Evolutionary conservation across 2,329 filamentous ascomycete species (phyloP).

Genomic region (Fusarium sarcochroum): DNA sequence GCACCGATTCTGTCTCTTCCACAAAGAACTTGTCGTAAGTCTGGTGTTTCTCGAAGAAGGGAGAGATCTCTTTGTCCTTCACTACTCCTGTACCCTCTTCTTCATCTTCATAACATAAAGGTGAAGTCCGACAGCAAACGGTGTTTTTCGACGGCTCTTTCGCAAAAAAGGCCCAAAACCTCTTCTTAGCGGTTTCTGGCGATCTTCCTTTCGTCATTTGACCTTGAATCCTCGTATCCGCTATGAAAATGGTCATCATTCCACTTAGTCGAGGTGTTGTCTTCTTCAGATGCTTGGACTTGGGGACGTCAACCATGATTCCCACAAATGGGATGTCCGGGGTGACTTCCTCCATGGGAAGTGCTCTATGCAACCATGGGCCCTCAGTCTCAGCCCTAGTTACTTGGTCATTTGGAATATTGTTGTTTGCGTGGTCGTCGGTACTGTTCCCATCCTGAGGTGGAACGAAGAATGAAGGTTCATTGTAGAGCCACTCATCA

Average conservation of each 20-base stretch:
- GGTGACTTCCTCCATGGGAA: too few species aligned
- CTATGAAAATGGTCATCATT: neutral
- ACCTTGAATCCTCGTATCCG: rapidly evolving
- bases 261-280: rapidly evolving
- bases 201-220: neutral
- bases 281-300: neutral
- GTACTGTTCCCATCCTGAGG: too few species aligned
- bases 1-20: neutral
- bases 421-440: too few species aligned
- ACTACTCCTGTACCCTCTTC: too few species aligned
- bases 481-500: constrained; percentile 10
- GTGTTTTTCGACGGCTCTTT: neutral
- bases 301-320: neutral
- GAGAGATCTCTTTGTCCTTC: too few species aligned
- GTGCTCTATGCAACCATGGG: too few species aligned
- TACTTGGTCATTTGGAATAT: neutral
- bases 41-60: neutral
- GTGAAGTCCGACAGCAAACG: neutral
- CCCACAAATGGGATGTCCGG: neutral
- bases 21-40: neutral
- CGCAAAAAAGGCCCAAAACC: neutral
- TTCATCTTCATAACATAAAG: too few species aligned
- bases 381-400: too few species aligned
- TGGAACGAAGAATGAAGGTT: neutral
- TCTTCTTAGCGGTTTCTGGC: neutral